These are phyloP conservation scores for Desmodesmus armatus DNA, from an alignment of 139 green algal genomes.

Conservation along the genomic window DNA sequence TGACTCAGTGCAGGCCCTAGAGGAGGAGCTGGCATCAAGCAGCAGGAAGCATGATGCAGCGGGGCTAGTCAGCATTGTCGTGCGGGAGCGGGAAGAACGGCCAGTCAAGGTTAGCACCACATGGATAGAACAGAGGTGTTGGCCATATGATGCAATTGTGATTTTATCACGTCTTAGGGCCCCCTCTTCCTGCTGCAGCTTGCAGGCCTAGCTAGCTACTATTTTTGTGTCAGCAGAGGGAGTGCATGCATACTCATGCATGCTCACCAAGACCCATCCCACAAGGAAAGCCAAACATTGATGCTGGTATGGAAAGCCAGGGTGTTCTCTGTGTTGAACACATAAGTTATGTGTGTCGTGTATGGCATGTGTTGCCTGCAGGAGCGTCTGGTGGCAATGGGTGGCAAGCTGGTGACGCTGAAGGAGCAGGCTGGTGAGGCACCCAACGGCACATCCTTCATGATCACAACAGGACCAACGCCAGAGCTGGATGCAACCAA, in stretches of 20 bases:
- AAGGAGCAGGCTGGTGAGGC: constrained; percentile 53
- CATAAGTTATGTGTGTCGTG: neutral
- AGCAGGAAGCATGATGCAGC: constrained; percentile 40
- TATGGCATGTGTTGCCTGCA: constrained; percentile 15
- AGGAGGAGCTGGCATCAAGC: constrained; percentile 34
- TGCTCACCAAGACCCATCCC: too few species aligned
- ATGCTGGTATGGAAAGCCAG: neutral
- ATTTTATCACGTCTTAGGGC: too few species aligned
- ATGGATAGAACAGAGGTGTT: too few species aligned
- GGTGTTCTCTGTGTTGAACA: too few species aligned
- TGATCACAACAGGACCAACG: constrained; percentile 50
- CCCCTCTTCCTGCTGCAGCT: neutral
- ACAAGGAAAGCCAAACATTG: too few species aligned
- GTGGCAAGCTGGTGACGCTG: constrained; percentile 62
- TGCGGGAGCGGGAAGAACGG: constrained; percentile 48
- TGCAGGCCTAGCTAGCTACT: neutral
- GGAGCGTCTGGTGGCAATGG: constrained; percentile 54
- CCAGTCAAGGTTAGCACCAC: constrained; percentile 31
- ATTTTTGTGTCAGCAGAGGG: too few species aligned
- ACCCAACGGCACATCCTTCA: constrained; percentile 58
- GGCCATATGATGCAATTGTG: too few species aligned
- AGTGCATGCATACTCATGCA: too few species aligned
- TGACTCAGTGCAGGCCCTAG: constrained; percentile 49
- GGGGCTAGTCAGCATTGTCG: constrained; percentile 55
- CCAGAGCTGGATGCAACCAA: constrained; percentile 61